Evolutionary conservation across 1,284 basidiomycete species (phyloP), one percentile per base, ranked within the genome.

Genomic region (Mycosarcoma maydis): DNA sequence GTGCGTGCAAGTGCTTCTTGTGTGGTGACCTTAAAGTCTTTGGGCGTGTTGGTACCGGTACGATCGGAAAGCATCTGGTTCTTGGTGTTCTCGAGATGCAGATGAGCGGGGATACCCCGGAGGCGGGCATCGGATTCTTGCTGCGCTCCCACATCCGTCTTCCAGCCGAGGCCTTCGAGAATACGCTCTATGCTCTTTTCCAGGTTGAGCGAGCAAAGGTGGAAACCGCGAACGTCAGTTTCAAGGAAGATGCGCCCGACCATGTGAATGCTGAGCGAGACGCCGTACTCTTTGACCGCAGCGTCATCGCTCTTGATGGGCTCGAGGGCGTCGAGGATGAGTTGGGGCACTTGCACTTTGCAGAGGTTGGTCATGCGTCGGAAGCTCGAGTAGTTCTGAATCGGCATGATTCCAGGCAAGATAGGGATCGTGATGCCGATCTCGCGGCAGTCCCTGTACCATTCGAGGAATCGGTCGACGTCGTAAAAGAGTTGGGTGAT

Each of bases 401-500:
- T 92, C 0, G 96, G 96, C 94, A 98, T 98, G 62, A 98, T 88
- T 6, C 94, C 93, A 3, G 96, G 94, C 52, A 98, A 90, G 73
- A 98, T 90, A 1, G 95, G 94, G 13, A 94, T 87, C 1, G 84
- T 87, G 78, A 99, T 94, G 27, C 94, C 95, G 91, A 73, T 51
- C 13, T 52, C 41, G 17, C 76, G 48, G 36, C 76, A 78, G 7
- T 49, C 51, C 9, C 53, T 46, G 49, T 73, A 66, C 68, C 77
- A 81, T 5, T 33, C n/a, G 4, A 73, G 51, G 66, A 78, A 73
- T 27, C 47, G 73, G 22, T 92, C 89, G 30, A 90, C 89, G 75
- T 98, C 94, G 84, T 98, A 99, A 83, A 99, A 99, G 50, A 98
- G 86, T 80, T 99, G 96, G 0, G 96, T 98, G 62, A 98, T 87